These are phyloP conservation scores for Kokia cookei DNA, from an alignment of 441 rosid species.

Conservation along the genomic window DNA sequence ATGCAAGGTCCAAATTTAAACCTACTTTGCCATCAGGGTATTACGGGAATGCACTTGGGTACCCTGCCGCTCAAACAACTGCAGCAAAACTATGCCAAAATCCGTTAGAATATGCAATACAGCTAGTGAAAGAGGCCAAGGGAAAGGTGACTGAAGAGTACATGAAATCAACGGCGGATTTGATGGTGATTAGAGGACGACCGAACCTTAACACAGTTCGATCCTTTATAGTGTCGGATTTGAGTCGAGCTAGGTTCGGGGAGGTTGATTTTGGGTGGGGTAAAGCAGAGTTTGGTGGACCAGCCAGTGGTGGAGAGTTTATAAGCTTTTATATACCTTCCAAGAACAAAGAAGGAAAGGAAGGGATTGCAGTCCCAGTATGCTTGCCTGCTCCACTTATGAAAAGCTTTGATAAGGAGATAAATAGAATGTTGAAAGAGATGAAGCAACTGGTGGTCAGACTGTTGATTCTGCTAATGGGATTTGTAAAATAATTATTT, in stretches of 20 bases:
- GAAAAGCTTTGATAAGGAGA: not conserved
- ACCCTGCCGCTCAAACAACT: not conserved
- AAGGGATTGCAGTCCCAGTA: not conserved
- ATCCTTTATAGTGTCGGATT: not conserved
- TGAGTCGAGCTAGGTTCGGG: not conserved
- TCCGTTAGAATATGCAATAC: slow-evolving; percentile 8
- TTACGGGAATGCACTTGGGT: slow-evolving; percentile 10
- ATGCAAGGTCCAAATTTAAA: not conserved
- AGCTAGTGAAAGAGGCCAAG: slow-evolving; percentile 6
- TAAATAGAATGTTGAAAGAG: not conserved
- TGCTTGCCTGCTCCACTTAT: not conserved
- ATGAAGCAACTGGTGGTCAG: not conserved
- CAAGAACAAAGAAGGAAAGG: not conserved
- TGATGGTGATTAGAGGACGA: slow-evolving; percentile 15
- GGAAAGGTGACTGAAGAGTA: slow-evolving; percentile 9
- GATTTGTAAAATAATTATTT: too few species aligned
- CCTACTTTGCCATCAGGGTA: not conserved
- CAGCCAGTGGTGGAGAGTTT: not conserved
- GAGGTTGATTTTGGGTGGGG: slow-evolving; percentile 25
- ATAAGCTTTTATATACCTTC: not conserved
- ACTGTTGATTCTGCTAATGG: too few species aligned
- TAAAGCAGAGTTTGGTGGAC: slow-evolving; percentile 8
- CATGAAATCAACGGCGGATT: slow-evolving; percentile 17
- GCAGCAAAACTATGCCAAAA: not conserved
- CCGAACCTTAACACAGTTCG: not conserved